Evolutionary conservation across 2,329 filamentous ascomycete genomes (phyloP), one percentile per base, ranked within the genome.

Genomic region (Stachybotrys echinatus): DNA sequence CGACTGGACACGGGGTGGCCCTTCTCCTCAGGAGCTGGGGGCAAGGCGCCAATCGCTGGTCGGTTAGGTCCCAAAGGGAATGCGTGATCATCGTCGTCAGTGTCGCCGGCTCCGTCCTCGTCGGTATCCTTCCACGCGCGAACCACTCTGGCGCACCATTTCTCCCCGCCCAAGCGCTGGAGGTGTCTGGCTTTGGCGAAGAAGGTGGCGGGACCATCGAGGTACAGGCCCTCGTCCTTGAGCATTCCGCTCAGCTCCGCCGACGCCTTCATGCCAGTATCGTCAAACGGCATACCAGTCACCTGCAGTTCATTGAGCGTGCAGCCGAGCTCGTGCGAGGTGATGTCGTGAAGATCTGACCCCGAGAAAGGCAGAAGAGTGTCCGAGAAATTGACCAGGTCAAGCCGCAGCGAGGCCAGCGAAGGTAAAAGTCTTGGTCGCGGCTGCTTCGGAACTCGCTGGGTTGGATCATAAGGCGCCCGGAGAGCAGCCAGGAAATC

Each of bases 381-480:
- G 34, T 75, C 70, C 2, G 71, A 70, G 44, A 80, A 81, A 54
- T 80, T 81, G 56, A 81, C 75, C 18, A 81, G 69, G 52, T 81
- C 78, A 31, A 81, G 69, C 34, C 77, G 74, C 39, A 81, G 61
- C 18, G 66, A 67, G 22, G 69, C 64, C 4, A 81, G 65, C 17
- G 65, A 70, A 2, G 78, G 77, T 1, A 81, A 58, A 12, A 81
- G 69, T 34, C 71, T 67, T 18, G 74, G 74, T 14, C 66, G 55
- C 10, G 65, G 62, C 12, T 58, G 61, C 44, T 61, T 63, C 54
- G 65, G 70, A 58, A 62, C 58, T 42, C 65, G 63, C 51, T 58
- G 59, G 23, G 58, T 54, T 6, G 76, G 74, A 49, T 77, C 72
- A 56, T 69, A 76, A 1, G 78, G 77, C 3, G 77, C 71, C n/a